phyloP scores from a whole-genome alignment of 2,329 filamentous ascomycete species.

The Coniochaeta sp. region DNA sequence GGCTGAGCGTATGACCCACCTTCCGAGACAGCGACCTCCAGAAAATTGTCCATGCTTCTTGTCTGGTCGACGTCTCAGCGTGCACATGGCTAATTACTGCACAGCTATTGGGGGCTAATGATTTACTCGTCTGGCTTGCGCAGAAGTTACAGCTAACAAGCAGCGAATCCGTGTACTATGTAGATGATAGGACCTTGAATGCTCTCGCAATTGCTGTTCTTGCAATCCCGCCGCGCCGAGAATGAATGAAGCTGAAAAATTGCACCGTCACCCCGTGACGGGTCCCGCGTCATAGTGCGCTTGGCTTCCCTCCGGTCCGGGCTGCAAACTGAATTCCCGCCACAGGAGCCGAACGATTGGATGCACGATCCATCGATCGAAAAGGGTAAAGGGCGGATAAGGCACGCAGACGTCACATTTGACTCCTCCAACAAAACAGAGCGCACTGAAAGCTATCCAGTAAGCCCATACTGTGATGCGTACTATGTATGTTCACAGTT shows the following conservation, averaged over 20 bases:
- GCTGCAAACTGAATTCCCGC: neutral
- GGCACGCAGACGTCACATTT: neutral
- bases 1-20: neutral
- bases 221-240: neutral
- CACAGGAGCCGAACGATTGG: neutral
- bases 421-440: neutral
- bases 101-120: neutral
- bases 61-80: neutral
- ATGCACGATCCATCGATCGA: neutral
- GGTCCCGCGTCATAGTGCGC: neutral
- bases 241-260: neutral
- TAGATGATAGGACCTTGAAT: neutral
- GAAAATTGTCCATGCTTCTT: neutral
- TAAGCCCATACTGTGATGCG: neutral
- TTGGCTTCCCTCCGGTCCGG: neutral
- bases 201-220: neutral
- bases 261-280: too few species aligned
- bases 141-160: neutral
- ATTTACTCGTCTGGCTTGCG: neutral
- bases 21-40: neutral
- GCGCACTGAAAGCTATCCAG: too few species aligned
- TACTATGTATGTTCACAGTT: too few species aligned
- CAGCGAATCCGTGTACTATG: too few species aligned
- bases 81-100: neutral
- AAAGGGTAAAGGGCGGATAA: neutral